Base-by-base conservation (phyloP, 139 green algal genomes). In the Choricystis sp. region DNA sequence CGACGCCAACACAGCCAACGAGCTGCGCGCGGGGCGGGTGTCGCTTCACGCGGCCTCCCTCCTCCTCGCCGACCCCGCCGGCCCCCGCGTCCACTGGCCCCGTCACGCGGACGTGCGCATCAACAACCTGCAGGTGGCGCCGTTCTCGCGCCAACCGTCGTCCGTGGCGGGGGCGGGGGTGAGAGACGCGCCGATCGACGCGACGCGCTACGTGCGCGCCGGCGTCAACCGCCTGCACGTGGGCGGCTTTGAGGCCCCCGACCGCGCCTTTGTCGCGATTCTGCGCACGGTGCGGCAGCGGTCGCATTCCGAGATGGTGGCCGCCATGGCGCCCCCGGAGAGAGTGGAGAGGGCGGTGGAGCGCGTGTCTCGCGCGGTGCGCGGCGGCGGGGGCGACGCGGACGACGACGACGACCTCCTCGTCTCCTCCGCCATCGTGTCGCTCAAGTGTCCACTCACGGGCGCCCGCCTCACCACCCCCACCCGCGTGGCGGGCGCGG, bases 381-480 rank as follows among this genome's bases (percentile, higher is more conserved):
- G n/a, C n/a, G n/a, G n/a, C n/a, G n/a, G 40, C 40, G 65, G 29
- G 26, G 29, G 40, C n/a, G 62, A 49, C 31, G 55, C 25, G 24
- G 29, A 52, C 52, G 71, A 75, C 61, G 49, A 57, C 57, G 70
- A 75, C 23, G 71, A 77, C 29, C 25, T 78, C 29, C 31, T 62
- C 48, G 31, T 70, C 24, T 29, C 57, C 31, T 66, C 57, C 49
- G 65, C 68, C 1, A 69, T 81, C 5, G 56, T 87, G 24, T 85
- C 77, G 0, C 76, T 91, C 5, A 74, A 69, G 57, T 79, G 75
- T 68, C 84, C 84, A 3, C 62, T 84, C 29, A 74, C 63, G 3
- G 66, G 66, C 48, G 27, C 31, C 2, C 76, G 84, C 58, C 77
- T 91, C 23, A 31, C 40, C 22, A 80, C 66, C 9, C 77, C 83